Percentiles rank a stretch among this genome's conserved stretches.
Conservation (phyloP, 805 yeast species). For the Ogataea angusta region DNA sequence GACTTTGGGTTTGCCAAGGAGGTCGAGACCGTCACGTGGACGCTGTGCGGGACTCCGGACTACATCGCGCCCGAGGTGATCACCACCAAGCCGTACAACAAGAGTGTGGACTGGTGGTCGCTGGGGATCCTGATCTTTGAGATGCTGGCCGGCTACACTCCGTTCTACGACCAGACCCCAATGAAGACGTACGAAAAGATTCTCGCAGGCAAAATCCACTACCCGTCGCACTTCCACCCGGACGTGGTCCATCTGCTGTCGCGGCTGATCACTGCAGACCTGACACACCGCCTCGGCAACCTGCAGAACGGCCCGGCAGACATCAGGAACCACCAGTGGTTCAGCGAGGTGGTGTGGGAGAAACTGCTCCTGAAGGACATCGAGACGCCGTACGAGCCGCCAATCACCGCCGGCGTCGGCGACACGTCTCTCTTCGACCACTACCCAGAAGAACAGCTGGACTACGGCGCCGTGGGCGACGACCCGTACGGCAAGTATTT, state of each 20-base stretch:
- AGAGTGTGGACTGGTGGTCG: conserved; percentile 66
- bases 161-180: conserved; percentile 61
- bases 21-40: conserved; percentile 56
- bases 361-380: conserved; percentile 52
- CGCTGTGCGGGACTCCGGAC: conserved; percentile 64
- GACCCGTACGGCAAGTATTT: conserved; percentile 34
- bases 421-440: conserved; percentile 63
- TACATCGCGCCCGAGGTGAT: conserved; percentile 65
- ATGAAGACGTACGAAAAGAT: conserved; percentile 64
- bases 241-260: conserved; percentile 52
- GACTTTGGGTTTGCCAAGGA: conserved; percentile 66
- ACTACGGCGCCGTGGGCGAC: conserved; percentile 71
- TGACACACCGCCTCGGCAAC: conserved; percentile 55
- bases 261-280: conserved; percentile 52
- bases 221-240: conserved; percentile 53
- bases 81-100: conserved; percentile 59
- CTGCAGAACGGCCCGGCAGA: conserved; percentile 57
- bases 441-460: conserved; percentile 76
- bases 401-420: conserved; percentile 61
- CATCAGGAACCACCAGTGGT: conserved; percentile 57
- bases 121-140: conserved; percentile 58
- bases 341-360: conserved; percentile 61
- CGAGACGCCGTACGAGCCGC: conserved; percentile 64
- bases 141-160: conserved; percentile 63
- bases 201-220: conserved; percentile 50